These are phyloP conservation scores for Tylopilus plumbeoviolaceoides DNA, from an alignment of 768 basidiomycete species.

Conservation along the genomic window DNA sequence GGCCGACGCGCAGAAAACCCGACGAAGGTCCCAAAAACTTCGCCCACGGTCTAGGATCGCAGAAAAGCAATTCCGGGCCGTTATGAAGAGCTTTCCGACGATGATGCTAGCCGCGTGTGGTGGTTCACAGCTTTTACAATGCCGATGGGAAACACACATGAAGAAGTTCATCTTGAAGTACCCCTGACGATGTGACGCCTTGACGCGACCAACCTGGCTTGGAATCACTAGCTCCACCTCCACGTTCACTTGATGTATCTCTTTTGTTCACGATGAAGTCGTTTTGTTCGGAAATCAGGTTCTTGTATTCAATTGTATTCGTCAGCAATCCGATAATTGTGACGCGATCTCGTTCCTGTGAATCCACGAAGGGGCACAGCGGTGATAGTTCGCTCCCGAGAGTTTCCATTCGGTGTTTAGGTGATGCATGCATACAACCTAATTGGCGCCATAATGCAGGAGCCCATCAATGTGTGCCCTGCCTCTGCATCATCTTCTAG, in stretches of 20 bases:
- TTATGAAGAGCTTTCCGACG: slow-evolving; percentile 32
- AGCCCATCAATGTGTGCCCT: background rate
- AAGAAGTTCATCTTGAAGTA: slow-evolving; percentile 59
- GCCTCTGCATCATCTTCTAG: background rate
- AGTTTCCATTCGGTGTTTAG: background rate
- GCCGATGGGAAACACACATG: slow-evolving; percentile 61
- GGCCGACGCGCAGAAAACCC: slow-evolving; percentile 28
- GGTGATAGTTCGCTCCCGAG: slow-evolving; percentile 11
- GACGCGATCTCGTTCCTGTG: background rate
- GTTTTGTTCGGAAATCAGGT: slow-evolving; percentile 19
- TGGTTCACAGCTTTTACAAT: slow-evolving; percentile 40
- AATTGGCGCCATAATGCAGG: too few relatives aligned
- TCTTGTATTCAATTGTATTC: background rate
- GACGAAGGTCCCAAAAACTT: slow-evolving; percentile 7
- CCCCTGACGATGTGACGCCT: slow-evolving; percentile 39
- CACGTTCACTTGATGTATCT: slow-evolving; percentile 1
- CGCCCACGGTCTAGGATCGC: slow-evolving; percentile 18
- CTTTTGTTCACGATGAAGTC: slow-evolving; percentile 8
- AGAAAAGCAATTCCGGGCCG: slow-evolving; percentile 25
- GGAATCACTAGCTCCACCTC: slow-evolving; percentile 1
- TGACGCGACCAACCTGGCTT: background rate
- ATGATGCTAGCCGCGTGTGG: slow-evolving; percentile 44
- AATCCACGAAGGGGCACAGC: background rate
- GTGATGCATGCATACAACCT: background rate
- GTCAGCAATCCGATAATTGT: background rate